A percentile compares a stretch with the other conserved stretches of the same genome.
phyloP scores from a whole-genome alignment of 345 rosid species.

The Salix viminalis region DNA sequence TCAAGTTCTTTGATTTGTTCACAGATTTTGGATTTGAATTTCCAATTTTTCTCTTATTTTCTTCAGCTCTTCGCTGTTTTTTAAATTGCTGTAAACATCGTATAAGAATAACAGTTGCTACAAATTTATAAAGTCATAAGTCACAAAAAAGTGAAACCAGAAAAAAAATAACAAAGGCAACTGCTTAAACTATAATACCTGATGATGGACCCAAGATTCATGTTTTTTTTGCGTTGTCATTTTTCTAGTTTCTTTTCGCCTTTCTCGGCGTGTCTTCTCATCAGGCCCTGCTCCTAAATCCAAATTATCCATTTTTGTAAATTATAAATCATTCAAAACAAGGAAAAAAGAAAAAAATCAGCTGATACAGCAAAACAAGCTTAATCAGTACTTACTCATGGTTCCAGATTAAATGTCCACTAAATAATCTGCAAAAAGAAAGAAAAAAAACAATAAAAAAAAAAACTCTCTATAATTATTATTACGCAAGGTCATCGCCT shows the following conservation, averaged over 20 bases:
- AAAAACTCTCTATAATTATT: no score
- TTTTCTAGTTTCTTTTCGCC: slow-evolving; percentile 60
- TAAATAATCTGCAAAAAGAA: background rate
- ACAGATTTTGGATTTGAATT: slow-evolving; percentile 10
- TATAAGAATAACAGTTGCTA: background rate
- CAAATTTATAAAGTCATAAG: background rate
- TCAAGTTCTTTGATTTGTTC: slow-evolving; percentile 16
- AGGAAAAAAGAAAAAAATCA: background rate
- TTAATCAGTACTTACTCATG: background rate
- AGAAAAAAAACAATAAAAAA: background rate
- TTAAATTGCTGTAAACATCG: slow-evolving; percentile 36
- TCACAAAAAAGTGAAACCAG: background rate
- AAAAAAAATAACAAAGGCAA: background rate
- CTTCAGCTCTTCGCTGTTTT: slow-evolving; percentile 32
- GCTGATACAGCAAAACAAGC: background rate
- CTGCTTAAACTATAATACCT: slow-evolving; percentile 32
- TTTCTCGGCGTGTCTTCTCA: slow-evolving; percentile 51
- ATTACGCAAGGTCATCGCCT: no score
- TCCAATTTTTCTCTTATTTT: background rate
- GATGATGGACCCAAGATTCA: slow-evolving; percentile 57
- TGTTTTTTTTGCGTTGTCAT: slow-evolving; percentile 41
- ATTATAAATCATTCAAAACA: background rate
- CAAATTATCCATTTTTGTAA: background rate
- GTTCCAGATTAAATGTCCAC: background rate
- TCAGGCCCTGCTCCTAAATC: background rate